phyloP scores from a whole-genome alignment of 495 filamentous ascomycete species.

The Saxophila tyrrhenica region DNA sequence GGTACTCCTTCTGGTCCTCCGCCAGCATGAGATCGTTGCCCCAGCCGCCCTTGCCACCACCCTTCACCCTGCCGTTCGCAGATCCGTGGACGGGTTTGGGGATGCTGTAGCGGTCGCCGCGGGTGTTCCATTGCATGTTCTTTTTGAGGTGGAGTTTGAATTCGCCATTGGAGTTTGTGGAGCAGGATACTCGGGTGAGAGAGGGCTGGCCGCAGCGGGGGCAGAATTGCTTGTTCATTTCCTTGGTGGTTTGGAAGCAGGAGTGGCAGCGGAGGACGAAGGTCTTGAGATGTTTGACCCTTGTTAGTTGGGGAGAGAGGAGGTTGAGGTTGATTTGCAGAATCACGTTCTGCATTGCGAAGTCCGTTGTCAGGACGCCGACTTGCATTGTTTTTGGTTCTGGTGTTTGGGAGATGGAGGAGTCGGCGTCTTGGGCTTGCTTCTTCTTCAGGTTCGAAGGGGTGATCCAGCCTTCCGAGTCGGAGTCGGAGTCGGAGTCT shows the following conservation, averaged over 20 bases:
- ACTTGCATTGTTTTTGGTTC: conserved; percentile 60
- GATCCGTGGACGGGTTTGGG: conserved; percentile 81
- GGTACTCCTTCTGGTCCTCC: conserved; percentile 94
- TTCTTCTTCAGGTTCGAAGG: conserved; percentile 81
- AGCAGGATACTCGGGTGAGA: conserved; percentile 74
- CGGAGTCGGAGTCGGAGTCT: conserved; percentile 40
- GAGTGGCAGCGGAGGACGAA: conserved; percentile 89
- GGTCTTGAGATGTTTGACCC: conserved; percentile 68
- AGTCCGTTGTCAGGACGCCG: conserved; percentile 85
- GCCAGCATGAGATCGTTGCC: conserved; percentile 70
- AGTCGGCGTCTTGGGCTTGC: conserved; percentile 53
- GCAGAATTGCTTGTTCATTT: conserved; percentile 88
- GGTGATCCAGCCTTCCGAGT: conserved; percentile 88
- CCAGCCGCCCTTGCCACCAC: conserved; percentile 79
- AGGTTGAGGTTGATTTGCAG: conserved; percentile 92
- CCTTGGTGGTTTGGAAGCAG: conserved; percentile 76
- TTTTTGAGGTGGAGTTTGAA: conserved; percentile 84
- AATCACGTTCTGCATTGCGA: conserved; percentile 91
- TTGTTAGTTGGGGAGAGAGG: conserved; percentile 61
- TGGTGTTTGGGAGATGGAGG: conserved; percentile 32
- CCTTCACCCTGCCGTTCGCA: conserved; percentile 54
- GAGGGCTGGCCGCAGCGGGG: conserved; percentile 79
- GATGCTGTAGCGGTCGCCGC: conserved; percentile 78
- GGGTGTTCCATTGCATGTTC: conserved; percentile 92
- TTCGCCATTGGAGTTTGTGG: conserved; percentile 61